Conservation (phyloP, 2,329 filamentous ascomycete genomes). For the Fusarium azukiicola region DNA sequence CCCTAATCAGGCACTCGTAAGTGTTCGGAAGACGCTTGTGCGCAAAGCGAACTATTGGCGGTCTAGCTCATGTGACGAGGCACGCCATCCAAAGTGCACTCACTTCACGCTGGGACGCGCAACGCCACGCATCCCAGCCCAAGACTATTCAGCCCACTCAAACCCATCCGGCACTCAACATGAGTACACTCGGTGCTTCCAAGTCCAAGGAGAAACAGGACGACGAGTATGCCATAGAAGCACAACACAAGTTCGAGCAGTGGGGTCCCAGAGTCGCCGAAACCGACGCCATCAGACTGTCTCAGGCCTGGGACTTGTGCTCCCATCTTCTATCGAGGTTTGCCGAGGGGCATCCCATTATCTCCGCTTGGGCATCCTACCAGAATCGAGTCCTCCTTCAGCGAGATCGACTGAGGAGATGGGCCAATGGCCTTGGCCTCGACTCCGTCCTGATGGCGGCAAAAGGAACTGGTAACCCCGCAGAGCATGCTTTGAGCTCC, state of each 20-base stretch:
- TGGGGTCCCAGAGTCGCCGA: too few species aligned
- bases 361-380: not conserved
- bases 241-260: not conserved
- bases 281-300: not conserved
- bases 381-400: too few species aligned
- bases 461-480: too few species aligned
- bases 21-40: too few species aligned
- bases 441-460: too few species aligned
- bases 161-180: not conserved
- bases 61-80: not conserved
- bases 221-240: not conserved
- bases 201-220: not conserved
- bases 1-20: too few species aligned
- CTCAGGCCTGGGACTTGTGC: not conserved
- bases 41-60: too few species aligned
- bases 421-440: too few species aligned
- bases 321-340: not conserved
- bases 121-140: not conserved
- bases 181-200: not conserved
- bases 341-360: not conserved
- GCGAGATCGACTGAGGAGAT: too few species aligned
- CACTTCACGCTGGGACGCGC: not conserved
- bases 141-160: not conserved
- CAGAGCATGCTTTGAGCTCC: too few species aligned
- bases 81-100: not conserved